Conservation (phyloP, 164 flowering plant genomes). For the Litsea cubeba region DNA sequence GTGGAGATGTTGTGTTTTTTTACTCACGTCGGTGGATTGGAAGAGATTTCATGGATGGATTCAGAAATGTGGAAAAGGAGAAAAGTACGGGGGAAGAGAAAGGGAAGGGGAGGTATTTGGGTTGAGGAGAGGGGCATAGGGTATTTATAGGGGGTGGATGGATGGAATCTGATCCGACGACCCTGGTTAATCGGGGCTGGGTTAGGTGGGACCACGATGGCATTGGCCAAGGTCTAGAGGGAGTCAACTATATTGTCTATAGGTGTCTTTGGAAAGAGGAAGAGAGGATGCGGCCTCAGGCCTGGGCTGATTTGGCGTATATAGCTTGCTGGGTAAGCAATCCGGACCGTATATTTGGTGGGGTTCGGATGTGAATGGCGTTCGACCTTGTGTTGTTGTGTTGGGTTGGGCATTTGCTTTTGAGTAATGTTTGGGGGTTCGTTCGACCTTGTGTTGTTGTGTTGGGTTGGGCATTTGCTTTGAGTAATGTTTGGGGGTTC, state of each 20-base stretch:
- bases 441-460: too few species aligned
- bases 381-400: too few species aligned
- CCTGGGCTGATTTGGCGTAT: too few species aligned
- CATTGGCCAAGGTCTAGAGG: too few species aligned
- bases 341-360: too few species aligned
- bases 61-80: not conserved
- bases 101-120: not conserved
- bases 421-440: too few species aligned
- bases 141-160: slow-evolving; percentile 28
- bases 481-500: too few species aligned
- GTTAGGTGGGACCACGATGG: not conserved
- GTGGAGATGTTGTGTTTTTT: not conserved
- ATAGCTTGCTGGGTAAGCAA: too few species aligned
- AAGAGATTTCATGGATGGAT: not conserved
- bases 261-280: not conserved
- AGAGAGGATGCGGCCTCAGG: too few species aligned
- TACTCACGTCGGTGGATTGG: not conserved
- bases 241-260: not conserved
- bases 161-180: slow-evolving; percentile 1
- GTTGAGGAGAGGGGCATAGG: slow-evolving; percentile 22
- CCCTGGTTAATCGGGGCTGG: slow-evolving; percentile 9
- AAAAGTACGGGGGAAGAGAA: not conserved
- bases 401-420: too few species aligned
- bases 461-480: too few species aligned
- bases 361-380: too few species aligned